These are phyloP conservation scores for Rhizomucor pusillus DNA, from an alignment of 371 early-diverging fungal species.

Conservation along the genomic window DNA sequence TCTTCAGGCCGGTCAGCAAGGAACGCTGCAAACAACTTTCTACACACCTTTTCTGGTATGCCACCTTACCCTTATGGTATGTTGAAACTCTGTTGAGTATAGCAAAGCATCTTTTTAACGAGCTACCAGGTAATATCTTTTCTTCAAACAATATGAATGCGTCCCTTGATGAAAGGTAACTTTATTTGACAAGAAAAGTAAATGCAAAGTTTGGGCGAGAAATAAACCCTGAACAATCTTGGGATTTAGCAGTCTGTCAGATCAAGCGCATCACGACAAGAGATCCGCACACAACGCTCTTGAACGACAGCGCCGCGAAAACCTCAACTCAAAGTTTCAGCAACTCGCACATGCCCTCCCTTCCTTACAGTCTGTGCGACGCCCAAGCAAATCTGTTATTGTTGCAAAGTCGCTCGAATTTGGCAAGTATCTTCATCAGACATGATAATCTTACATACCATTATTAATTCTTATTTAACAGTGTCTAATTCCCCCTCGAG, in stretches of 20 bases:
- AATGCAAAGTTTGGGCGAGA: neutral
- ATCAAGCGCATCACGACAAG: neutral
- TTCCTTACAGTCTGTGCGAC: constrained; percentile 63
- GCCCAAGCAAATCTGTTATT: constrained; percentile 79
- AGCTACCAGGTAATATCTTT: neutral
- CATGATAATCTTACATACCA: neutral
- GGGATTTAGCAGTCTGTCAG: neutral
- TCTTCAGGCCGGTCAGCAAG: constrained; percentile 32
- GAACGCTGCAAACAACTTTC: constrained; percentile 18
- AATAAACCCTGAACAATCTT: neutral
- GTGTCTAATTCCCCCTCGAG: constrained; percentile 6
- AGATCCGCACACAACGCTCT: constrained; percentile 75
- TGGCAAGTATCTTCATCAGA: constrained; percentile 22
- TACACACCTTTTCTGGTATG: constrained; percentile 8
- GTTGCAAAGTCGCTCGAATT: constrained; percentile 71
- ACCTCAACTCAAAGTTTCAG: constrained; percentile 72
- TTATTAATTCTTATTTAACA: neutral
- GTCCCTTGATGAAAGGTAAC: constrained; percentile 25
- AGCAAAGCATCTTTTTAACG: neutral
- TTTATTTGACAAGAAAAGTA: neutral
- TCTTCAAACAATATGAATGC: constrained; percentile 18
- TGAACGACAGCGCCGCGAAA: constrained; percentile 79
- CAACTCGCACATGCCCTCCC: constrained; percentile 77
- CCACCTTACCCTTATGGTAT: constrained; percentile 12
- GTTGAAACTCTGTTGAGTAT: neutral